Base-by-base conservation (phyloP, 2,329 filamentous ascomycete genomes). In the Fusarium continuum region DNA sequence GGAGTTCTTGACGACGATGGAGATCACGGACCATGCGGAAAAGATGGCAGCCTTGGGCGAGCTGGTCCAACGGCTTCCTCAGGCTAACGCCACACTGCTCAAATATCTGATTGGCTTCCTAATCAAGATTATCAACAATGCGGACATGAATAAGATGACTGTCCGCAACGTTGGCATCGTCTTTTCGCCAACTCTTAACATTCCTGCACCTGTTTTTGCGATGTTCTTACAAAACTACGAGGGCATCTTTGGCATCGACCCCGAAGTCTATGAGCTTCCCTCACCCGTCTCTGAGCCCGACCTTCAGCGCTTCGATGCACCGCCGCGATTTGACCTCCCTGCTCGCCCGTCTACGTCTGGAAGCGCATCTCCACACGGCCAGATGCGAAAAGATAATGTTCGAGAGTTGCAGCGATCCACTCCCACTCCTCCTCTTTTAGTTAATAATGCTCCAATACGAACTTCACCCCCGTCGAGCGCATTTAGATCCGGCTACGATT, bases 161-260 rank as follows among this genome's bases (percentile, higher is more conserved):
- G 91, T 97, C 48, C 89, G 94, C 66, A 99, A 99, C 72, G 92
- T 99, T 50, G 94, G 95, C 64, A 98, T 99, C 69, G 94, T 99
- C 53, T 99, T 99, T 76, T 96, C 95, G 14, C 95, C 95, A 1
- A 98, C 95, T 0, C 84, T 99, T 49, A 98, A 98, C 75, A 97
- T 99, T 36, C 94, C 95, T 0, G 93, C 93, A 0, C 93, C 94
- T 0, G 90, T 99, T 10, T 97, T 99, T 74, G 93, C 93, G 4
- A 85, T 96, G 75, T 95, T 99, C 76, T 83, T 99, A 55, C 93
- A 95, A 64, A 93, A 98, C 71, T 97, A 92, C 73, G 85, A 91
- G 62, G 85, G 84, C 35, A 94, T 99, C 41, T 99, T 98, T 73
- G 90, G 90, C 17, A 83, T 88, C 39, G 81, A 86, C 16, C 84